Evolutionary conservation across 257 asterid genomes (phyloP).

Genomic region (Solanum dulcamara): DNA sequence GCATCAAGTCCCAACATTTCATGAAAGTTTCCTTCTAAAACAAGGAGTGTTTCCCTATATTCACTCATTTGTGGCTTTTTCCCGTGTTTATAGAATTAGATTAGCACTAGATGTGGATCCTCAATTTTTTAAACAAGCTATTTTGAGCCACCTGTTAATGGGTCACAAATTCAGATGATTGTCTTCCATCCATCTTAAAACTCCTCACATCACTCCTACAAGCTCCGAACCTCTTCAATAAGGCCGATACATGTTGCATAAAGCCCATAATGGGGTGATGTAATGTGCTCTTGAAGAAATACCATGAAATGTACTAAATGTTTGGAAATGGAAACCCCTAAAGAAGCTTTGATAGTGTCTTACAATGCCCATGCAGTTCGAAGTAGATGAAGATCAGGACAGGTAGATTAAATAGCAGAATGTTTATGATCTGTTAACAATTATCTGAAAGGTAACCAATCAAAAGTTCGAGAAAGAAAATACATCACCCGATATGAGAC

Average conservation of each 20-base stretch:
- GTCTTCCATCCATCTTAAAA: background rate
- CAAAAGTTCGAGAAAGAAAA: background rate
- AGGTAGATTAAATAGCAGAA: background rate
- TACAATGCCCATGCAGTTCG: background rate
- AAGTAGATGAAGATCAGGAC: background rate
- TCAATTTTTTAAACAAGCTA: background rate
- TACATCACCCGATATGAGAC: background rate
- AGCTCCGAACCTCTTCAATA: background rate
- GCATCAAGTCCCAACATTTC: background rate
- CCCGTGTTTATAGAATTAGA: background rate
- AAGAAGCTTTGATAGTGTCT: background rate
- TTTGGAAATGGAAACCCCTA: background rate
- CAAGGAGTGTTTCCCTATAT: background rate
- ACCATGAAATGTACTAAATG: background rate
- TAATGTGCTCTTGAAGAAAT: background rate
- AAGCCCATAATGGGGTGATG: background rate
- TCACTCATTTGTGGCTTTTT: background rate
- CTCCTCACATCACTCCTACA: background rate
- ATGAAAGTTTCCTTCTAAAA: background rate
- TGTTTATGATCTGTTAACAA: background rate
- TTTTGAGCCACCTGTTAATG: background rate
- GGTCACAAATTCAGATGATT: background rate
- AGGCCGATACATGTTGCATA: background rate
- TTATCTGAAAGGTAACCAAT: background rate
- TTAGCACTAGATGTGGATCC: background rate